Evolutionary conservation across 345 rosid species (phyloP).

Genomic region (Cochlearia excelsa): DNA sequence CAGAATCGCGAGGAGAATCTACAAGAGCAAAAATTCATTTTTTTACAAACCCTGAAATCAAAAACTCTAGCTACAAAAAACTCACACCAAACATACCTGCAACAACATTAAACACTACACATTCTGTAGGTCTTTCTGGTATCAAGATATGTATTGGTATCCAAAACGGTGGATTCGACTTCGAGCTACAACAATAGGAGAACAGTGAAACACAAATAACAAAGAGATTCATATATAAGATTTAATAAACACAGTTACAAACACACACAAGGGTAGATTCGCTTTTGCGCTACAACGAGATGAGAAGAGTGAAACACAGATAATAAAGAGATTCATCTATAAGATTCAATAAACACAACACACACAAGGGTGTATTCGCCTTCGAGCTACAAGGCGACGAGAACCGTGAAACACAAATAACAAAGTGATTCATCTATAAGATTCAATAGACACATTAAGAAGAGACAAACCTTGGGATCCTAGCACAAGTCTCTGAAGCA

Average conservation of each 20-base stretch:
- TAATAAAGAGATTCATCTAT: not conserved
- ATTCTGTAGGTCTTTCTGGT: constrained; percentile 96
- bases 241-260: not conserved
- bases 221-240: not conserved
- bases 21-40: constrained; percentile 22
- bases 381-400: no score
- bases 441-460: not conserved
- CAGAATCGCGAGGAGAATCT: constrained; percentile 99
- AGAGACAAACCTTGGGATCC: constrained; percentile 75
- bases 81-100: constrained; percentile 59
- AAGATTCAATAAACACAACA: not conserved
- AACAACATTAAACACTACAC: constrained; percentile 82
- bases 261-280: not conserved
- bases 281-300: not conserved
- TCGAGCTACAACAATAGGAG: constrained; percentile 54
- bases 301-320: constrained; percentile 2
- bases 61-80: not conserved
- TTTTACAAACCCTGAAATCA: constrained; percentile 8
- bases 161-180: constrained; percentile 92
- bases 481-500: constrained; percentile 96
- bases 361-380: no score
- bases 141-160: constrained; percentile 93
- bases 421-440: no score
- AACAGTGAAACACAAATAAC: not conserved
- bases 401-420: no score